phyloP scores from a whole-genome alignment of 73 alveolate species.

The Breviolum minutum region DNA sequence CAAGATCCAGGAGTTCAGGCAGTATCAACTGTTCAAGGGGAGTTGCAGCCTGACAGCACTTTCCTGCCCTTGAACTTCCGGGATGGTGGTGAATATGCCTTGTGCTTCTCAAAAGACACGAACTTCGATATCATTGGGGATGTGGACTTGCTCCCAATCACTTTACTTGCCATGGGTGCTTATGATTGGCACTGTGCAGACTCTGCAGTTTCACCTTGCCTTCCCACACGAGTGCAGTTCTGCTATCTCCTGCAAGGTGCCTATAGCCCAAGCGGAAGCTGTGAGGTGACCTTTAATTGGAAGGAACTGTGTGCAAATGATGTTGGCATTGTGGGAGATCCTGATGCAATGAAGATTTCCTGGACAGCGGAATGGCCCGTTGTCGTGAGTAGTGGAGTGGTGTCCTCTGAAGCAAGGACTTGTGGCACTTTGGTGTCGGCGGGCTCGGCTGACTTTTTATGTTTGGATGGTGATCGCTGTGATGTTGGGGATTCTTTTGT shows the following conservation, averaged over 20 bases:
- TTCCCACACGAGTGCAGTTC: conserved; percentile 3
- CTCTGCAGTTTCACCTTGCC: conserved; percentile 1
- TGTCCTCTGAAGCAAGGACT: not conserved
- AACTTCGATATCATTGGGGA: conserved; percentile 3
- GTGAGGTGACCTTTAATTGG: conserved; percentile 39
- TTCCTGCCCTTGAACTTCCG: not conserved
- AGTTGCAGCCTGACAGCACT: not conserved
- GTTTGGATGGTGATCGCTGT: conserved; percentile 26
- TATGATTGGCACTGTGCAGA: conserved; percentile 26
- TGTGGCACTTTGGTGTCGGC: not conserved
- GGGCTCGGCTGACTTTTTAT: not conserved
- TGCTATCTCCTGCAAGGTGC: conserved; percentile 67
- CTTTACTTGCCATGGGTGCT: conserved; percentile 16
- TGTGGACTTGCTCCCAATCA: conserved; percentile 50
- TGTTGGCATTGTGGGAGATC: not conserved
- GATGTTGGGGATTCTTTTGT: conserved; percentile 25
- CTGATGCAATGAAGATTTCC: conserved; percentile 20
- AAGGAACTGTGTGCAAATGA: not conserved
- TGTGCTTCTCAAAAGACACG: conserved; percentile 20
- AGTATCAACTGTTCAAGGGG: not conserved
- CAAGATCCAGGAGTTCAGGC: not conserved
- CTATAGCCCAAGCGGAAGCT: conserved; percentile 29
- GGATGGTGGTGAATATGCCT: conserved; percentile 55
- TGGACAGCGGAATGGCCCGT: conserved; percentile 38
- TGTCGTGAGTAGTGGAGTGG: not conserved